Percentiles rank a stretch among this genome's conserved stretches.
Conservation (phyloP, 108 stramenopile genomes). For the Nitzschia inconspicua region DNA sequence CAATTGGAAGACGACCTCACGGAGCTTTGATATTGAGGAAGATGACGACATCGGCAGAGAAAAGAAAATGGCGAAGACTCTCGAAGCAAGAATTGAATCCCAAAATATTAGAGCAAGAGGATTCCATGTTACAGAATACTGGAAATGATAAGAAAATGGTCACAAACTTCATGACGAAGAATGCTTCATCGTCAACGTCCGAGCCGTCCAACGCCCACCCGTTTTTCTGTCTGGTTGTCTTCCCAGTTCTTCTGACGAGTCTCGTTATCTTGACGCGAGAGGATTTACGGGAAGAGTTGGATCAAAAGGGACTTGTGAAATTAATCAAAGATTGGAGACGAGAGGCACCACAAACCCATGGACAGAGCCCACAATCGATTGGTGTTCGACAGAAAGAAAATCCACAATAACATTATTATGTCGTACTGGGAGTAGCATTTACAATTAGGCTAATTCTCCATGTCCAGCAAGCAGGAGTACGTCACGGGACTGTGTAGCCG, state of each 20-base stretch:
- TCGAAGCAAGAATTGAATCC: conserved; percentile 6
- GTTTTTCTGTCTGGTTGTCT: conserved; percentile 31
- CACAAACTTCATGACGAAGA: not conserved
- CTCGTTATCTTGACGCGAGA: conserved; percentile 16
- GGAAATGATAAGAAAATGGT: not conserved
- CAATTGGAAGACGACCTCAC: no score
- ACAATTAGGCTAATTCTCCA: no score
- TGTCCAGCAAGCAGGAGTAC: no score
- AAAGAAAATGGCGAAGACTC: conserved; percentile 16
- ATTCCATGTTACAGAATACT: not conserved
- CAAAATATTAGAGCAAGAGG: not conserved
- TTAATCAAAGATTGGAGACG: conserved; percentile 11
- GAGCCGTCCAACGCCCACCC: not conserved
- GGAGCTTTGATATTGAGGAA: no score
- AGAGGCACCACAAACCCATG: no score
- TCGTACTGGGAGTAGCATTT: no score
- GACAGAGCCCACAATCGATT: no score
- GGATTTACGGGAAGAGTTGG: conserved; percentile 31
- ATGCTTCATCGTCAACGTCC: not conserved
- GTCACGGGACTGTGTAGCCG: no score
- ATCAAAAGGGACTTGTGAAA: conserved; percentile 2
- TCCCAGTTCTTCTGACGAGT: conserved; percentile 28
- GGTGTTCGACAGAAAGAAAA: no score
- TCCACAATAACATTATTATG: no score
- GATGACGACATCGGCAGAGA: conserved; percentile 16